Conservation (phyloP, 371 early-diverging fungal genomes). For the Mortierella sp. region DNA sequence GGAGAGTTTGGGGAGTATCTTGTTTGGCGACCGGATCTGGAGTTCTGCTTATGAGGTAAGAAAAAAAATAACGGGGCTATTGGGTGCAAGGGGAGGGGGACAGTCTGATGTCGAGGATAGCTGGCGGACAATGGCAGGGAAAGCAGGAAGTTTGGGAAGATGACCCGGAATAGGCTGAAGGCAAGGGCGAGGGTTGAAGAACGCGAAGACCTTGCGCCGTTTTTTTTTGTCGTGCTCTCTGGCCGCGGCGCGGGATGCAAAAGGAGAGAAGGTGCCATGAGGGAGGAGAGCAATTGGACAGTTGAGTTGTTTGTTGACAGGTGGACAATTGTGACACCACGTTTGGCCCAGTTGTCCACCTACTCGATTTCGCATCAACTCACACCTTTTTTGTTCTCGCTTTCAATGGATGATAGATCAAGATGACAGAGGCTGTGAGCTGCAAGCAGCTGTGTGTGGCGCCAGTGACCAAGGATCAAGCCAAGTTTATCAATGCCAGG, state of each 20-base stretch:
- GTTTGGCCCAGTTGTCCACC: background rate
- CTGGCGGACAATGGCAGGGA: too few relatives aligned
- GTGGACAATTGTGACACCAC: background rate
- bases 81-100: background rate
- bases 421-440: conserved; percentile 66
- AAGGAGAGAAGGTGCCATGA: background rate
- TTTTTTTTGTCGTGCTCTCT: conserved; percentile 10
- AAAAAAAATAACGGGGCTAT: background rate
- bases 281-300: background rate
- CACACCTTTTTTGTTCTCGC: background rate
- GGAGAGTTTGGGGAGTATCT: conserved; percentile 91
- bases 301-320: background rate
- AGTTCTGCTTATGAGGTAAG: conserved; percentile 85
- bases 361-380: background rate
- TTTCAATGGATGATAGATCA: conserved; percentile 59
- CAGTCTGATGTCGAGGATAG: background rate
- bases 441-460: conserved; percentile 79
- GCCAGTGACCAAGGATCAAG: conserved; percentile 78
- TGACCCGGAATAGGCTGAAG: too few relatives aligned
- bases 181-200: background rate
- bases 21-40: conserved; percentile 97
- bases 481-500: conserved; percentile 86
- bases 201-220: background rate
- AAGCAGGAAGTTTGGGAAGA: background rate
- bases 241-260: background rate